A percentile compares a stretch with the other conserved stretches of the same genome.
Evolutionary conservation across 352 stramenopile genomes (phyloP).

Genomic region (Aphanomyces cochlioides): DNA sequence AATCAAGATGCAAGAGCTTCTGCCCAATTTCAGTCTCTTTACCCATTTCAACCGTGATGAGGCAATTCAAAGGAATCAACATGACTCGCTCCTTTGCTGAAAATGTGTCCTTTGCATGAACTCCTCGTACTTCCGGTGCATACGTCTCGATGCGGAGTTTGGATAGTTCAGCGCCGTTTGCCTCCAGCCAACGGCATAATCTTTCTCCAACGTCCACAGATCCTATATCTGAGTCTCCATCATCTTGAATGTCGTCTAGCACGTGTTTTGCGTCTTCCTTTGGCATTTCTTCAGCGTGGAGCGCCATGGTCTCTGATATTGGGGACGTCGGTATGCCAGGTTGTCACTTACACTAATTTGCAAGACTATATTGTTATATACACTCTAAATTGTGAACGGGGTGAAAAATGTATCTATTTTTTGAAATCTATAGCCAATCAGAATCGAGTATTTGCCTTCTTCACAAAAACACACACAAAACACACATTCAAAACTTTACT

Average conservation of each 20-base stretch:
- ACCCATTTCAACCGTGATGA: constrained; percentile 99
- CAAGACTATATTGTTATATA: no score
- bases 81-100: constrained; percentile 85
- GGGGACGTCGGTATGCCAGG: no score
- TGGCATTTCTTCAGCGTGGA: no score
- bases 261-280: no score
- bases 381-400: no score
- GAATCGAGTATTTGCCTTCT: no score
- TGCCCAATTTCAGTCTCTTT: constrained; percentile 94
- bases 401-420: no score
- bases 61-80: constrained; percentile 91
- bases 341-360: no score
- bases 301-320: no score
- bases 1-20: constrained; percentile 92
- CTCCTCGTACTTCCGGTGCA: constrained; percentile 88
- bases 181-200: constrained; percentile 73
- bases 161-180: constrained; percentile 63
- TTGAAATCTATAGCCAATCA: no score
- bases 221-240: neutral
- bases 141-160: constrained; percentile 86
- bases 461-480: no score
- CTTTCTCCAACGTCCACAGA: constrained; percentile 12
- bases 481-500: no score
- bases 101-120: constrained; percentile 87
- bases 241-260: neutral